Evolutionary conservation across 129 eudicot species (phyloP).

Genomic region (Scalesia atractyloides): DNA sequence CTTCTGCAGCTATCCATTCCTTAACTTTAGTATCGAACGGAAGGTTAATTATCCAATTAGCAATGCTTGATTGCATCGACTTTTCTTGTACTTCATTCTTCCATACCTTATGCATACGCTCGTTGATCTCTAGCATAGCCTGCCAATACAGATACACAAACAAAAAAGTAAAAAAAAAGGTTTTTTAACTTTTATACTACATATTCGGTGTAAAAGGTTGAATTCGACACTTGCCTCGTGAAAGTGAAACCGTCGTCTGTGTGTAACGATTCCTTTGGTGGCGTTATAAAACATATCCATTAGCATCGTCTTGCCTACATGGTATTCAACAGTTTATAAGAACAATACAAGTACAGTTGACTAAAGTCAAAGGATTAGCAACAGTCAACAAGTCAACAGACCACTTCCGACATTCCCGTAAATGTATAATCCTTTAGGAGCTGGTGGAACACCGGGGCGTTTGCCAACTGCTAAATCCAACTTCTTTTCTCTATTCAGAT

Average conservation of each 20-base stretch:
- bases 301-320: slow-evolving; percentile 92
- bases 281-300: slow-evolving; percentile 95
- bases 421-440: slow-evolving; percentile 91
- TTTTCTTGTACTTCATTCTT: slow-evolving; percentile 75
- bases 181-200: neutral
- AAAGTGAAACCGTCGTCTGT: slow-evolving; percentile 91
- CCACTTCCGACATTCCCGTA: slow-evolving; percentile 99
- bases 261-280: slow-evolving; percentile 81
- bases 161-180: neutral
- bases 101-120: slow-evolving; percentile 89
- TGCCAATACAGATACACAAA: slow-evolving; percentile 33
- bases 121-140: slow-evolving; percentile 96
- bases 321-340: neutral
- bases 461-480: slow-evolving; percentile 74
- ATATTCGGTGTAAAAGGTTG: neutral
- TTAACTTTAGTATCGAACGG: slow-evolving; percentile 82
- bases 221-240: slow-evolving; percentile 68
- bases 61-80: slow-evolving; percentile 66
- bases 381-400: slow-evolving; percentile 64
- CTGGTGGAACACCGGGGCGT: slow-evolving; percentile 71
- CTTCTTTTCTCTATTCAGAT: slow-evolving; percentile 86
- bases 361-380: slow-evolving; percentile 14
- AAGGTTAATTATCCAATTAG: slow-evolving; percentile 86
- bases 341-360: neutral
- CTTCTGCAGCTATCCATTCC: slow-evolving; percentile 97